Conservation (phyloP, 1,139 yeast genomes). For the Saccharomycopsis hybrid region DNA sequence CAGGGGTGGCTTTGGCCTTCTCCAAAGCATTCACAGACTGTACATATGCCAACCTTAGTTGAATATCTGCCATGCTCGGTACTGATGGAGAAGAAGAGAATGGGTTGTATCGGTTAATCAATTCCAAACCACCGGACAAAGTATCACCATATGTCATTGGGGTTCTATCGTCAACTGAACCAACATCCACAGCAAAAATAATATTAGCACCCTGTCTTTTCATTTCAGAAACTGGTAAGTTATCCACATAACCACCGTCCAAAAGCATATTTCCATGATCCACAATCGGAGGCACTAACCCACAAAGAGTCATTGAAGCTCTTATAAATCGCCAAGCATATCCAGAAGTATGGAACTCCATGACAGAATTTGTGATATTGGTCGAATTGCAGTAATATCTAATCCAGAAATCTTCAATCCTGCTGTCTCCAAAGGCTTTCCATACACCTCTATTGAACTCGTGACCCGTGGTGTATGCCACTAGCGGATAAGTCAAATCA, state of each 20-base stretch:
- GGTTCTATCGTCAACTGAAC: conserved; percentile 86
- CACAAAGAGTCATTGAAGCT: conserved; percentile 96
- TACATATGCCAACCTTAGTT: conserved; percentile 87
- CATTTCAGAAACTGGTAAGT: conserved; percentile 90
- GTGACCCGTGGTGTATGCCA: conserved; percentile 94
- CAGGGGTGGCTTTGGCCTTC: conserved; percentile 75
- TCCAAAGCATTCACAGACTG: conserved; percentile 92
- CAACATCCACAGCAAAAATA: conserved; percentile 95
- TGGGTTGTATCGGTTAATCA: conserved; percentile 85
- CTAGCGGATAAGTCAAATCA: conserved; percentile 88
- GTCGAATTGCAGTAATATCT: conserved; percentile 86
- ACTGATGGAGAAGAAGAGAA: conserved; percentile 82
- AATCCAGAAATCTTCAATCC: conserved; percentile 96
- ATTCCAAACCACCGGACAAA: conserved; percentile 85
- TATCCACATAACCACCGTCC: conserved; percentile 95
- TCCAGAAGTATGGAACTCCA: conserved; percentile 91
- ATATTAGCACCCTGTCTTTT: conserved; percentile 78
- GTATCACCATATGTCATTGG: conserved; percentile 94
- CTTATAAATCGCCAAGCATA: conserved; percentile 94
- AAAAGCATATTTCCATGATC: conserved; percentile 81
- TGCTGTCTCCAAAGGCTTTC: conserved; percentile 88
- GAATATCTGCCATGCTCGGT: conserved; percentile 94
- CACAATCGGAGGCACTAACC: conserved; percentile 82
- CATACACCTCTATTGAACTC: conserved; percentile 95
- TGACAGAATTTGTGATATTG: conserved; percentile 90